phyloP scores from a whole-genome alignment of 352 stramenopile genomes.

The Phytophthora capsici region DNA sequence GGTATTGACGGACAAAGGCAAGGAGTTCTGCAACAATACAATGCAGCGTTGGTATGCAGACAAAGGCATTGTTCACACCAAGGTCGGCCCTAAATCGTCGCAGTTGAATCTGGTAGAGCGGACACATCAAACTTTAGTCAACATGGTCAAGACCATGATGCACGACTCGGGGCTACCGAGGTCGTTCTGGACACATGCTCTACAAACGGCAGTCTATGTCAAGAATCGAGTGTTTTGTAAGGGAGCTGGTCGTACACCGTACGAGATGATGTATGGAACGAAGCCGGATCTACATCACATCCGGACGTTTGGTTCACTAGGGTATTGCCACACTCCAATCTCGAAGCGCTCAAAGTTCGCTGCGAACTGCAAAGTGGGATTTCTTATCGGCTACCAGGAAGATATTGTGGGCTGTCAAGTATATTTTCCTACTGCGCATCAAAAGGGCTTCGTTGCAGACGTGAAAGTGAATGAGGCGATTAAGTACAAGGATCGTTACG shows the following conservation, averaged over 20 bases:
- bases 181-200: conserved; percentile 12
- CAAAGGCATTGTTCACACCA: conserved; percentile 5
- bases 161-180: conserved; percentile 10
- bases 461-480: background rate
- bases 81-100: conserved; percentile 3
- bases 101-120: conserved; percentile 16
- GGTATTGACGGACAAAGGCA: conserved; percentile 15
- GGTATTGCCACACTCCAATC: conserved; percentile 5
- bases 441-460: conserved; percentile 4
- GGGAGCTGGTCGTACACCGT: background rate
- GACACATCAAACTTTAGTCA: conserved; percentile 9
- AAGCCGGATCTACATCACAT: conserved; percentile 18
- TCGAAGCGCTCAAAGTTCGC: background rate
- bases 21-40: conserved; percentile 13
- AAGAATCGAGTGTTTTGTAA: conserved; percentile 18
- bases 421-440: background rate
- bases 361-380: background rate
- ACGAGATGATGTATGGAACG: conserved; percentile 6
- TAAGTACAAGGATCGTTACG: conserved; percentile 4
- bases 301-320: conserved; percentile 5
- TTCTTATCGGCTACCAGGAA: background rate
- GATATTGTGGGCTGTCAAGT: background rate
- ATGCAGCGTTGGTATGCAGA: conserved; percentile 9
- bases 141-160: conserved; percentile 24
- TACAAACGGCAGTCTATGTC: conserved; percentile 17